Evolutionary conservation across 805 yeast genomes (phyloP), one percentile per base, ranked within the genome.

Genomic region (Kodamaea kakaduensis): DNA sequence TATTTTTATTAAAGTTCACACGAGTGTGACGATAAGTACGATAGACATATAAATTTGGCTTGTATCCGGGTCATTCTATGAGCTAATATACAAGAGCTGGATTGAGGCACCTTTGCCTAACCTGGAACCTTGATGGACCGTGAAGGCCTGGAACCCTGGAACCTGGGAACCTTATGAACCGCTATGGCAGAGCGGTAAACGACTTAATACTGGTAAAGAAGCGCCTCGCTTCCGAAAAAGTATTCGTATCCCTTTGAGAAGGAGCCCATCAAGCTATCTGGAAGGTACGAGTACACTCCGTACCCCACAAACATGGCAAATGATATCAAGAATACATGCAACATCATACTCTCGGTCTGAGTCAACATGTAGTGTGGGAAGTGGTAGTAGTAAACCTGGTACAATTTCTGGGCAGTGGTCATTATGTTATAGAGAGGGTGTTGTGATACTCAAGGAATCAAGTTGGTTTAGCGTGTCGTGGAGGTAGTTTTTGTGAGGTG

Each of bases 321-420:
- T 22, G 52, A 48, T 16, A 51, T 47, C 13, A 54, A 34, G 20
- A 52, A 39, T 20, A 44, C 14, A 40, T 54, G 56, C 43, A 42
- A 37, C 13, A 38, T 34, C 29, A 58, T 40, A 15, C 65, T 50
- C 54, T 72, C 78, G 20, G 59, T 53, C 30, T 51, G 56, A 16
- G 78, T 72, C 58, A 72, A 59, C 77, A 72, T 72, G 52, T 55
- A 63, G 43, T 62, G 64, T 9, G 78, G 78, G 40, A 72, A 61
- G 43, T 62, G 62, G 53, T 60, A 60, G 52, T 64, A 71, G 53
- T 70, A 69, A 25, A 51, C 22, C 41, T 42, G 32, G 41, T 42
- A 44, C 9, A 39, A 9, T 29, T 27, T 42, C 14, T 34, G 30
- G 16, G 37, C 24, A 6, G 38, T 15, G 15, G 26, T 5, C 37